Conservation (phyloP, 2,329 filamentous ascomycete genomes). For the Nemania serpens region DNA sequence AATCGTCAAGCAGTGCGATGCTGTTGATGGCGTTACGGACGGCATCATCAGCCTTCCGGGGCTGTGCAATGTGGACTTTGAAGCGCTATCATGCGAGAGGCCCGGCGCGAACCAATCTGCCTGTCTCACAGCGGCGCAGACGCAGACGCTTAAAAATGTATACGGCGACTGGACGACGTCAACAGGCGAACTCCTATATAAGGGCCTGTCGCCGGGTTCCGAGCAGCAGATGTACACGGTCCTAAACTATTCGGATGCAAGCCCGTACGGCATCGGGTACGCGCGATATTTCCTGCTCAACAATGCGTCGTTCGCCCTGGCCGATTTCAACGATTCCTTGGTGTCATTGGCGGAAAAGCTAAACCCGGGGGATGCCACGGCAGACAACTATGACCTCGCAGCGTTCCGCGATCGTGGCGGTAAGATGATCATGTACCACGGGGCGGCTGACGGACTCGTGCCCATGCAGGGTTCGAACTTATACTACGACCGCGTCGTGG, state of each 20-base stretch:
- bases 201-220: conserved; percentile 53
- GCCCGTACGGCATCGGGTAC: conserved; percentile 43
- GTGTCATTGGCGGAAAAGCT: conserved; percentile 39
- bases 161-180: conserved; percentile 37
- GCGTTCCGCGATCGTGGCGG: conserved; percentile 46
- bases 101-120: conserved; percentile 35
- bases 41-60: conserved; percentile 54
- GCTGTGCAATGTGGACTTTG: conserved; percentile 51
- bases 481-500: conserved; percentile 42
- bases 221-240: conserved; percentile 46
- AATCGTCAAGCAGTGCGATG: conserved; percentile 56
- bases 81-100: conserved; percentile 46
- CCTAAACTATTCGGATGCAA: conserved; percentile 40
- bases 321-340: conserved; percentile 42
- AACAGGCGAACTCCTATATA: conserved; percentile 45
- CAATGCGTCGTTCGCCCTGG: conserved; percentile 45
- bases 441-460: conserved; percentile 48
- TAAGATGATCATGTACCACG: conserved; percentile 54
- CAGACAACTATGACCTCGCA: conserved; percentile 47
- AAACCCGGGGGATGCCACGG: conserved; percentile 47
- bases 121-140: conserved; percentile 51
- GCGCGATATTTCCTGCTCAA: conserved; percentile 48
- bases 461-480: conserved; percentile 43
- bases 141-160: conserved; percentile 43
- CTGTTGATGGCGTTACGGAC: conserved; percentile 53